A percentile compares a stretch with the other conserved stretches of the same genome.
These are phyloP conservation scores for Mycena galopus DNA, from an alignment of 768 basidiomycete species.

Conservation along the genomic window DNA sequence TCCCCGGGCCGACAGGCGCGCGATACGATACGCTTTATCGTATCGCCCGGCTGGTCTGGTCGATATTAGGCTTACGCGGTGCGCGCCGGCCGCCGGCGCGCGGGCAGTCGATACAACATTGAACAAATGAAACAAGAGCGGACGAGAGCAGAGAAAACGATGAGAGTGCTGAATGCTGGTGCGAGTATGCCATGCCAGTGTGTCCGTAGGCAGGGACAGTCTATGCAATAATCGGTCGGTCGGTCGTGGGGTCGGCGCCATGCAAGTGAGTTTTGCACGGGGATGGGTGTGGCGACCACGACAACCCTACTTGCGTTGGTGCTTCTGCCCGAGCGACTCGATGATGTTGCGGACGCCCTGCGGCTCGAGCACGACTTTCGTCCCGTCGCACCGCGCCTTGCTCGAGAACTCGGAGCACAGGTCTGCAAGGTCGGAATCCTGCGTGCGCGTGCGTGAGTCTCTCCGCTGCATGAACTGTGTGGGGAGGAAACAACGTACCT, in stretches of 20 bases:
- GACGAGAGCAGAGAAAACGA: background rate
- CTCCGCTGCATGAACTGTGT: conserved; percentile 6
- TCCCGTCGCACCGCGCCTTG: conserved; percentile 89
- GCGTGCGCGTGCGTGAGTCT: conserved; percentile 28
- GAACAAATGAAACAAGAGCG: background rate
- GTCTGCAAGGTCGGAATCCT: conserved; percentile 85
- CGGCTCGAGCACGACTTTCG: conserved; percentile 82
- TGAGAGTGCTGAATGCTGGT: background rate
- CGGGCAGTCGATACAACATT: conserved; percentile 27
- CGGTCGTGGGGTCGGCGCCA: background rate
- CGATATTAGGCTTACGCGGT: conserved; percentile 1
- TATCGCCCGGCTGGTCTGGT: background rate
- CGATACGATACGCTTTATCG: background rate
- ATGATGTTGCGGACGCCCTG: conserved; percentile 63
- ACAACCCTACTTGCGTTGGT: conserved; percentile 25
- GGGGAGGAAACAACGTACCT: conserved; percentile 61
- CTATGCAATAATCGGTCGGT: no score
- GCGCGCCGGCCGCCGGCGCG: conserved; percentile 12
- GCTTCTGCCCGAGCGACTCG: conserved; percentile 50
- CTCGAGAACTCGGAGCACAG: conserved; percentile 83
- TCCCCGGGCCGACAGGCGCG: background rate
- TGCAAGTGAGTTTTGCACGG: background rate
- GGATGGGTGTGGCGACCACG: background rate
- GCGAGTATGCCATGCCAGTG: no score
- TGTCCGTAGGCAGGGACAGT: background rate